These are phyloP conservation scores for Eutrema salsugineum DNA, from an alignment of 441 rosid genomes.

Conservation along the genomic window DNA sequence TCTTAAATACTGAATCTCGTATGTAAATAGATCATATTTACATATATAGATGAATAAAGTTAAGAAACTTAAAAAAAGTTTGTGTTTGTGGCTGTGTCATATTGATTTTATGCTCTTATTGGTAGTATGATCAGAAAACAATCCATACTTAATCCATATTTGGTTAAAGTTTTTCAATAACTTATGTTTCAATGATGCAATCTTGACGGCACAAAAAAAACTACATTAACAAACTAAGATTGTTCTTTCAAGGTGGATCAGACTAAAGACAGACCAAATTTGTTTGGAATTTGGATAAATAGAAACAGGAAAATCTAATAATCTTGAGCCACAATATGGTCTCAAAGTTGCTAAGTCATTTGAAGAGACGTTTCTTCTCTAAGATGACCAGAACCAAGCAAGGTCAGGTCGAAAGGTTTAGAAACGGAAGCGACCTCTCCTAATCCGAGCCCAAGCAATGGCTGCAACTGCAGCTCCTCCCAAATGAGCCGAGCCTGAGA, in stretches of 20 bases:
- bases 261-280: background rate
- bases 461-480: conserved; percentile 93
- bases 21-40: background rate
- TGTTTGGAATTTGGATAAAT: background rate
- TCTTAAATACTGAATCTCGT: background rate
- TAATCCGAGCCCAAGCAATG: conserved; percentile 55
- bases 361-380: background rate
- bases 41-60: no score
- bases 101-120: no score
- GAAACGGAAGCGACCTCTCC: conserved; percentile 57
- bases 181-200: background rate
- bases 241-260: background rate
- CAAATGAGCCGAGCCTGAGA: conserved; percentile 82
- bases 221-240: background rate
- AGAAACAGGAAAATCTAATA: background rate
- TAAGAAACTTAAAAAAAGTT: no score
- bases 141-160: background rate
- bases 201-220: background rate
- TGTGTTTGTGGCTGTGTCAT: background rate
- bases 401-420: conserved; percentile 25
- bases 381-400: conserved; percentile 7
- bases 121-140: background rate
- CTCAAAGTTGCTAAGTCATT: background rate
- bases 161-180: background rate
- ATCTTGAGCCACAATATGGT: conserved; percentile 4